phyloP scores from a whole-genome alignment of 2,329 filamentous ascomycete genomes.

The Fusarium succisae region DNA sequence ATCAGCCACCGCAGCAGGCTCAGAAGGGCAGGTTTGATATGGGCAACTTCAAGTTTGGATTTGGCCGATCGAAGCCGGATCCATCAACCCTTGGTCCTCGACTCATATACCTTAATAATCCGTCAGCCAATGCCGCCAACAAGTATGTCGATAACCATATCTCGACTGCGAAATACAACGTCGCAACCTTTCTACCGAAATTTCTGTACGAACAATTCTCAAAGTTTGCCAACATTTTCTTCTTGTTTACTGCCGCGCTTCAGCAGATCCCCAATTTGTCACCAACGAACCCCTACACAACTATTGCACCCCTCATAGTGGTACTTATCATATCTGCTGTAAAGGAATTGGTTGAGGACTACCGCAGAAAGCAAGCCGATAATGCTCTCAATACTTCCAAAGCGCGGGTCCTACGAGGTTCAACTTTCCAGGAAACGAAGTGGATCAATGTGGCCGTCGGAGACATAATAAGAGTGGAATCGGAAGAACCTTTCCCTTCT shows the following conservation, averaged over 20 bases:
- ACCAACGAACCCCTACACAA: constrained; percentile 94
- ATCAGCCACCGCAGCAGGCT: constrained; percentile 48
- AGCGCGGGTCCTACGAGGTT: constrained; percentile 83
- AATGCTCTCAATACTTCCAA: constrained; percentile 88
- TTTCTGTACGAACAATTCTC: constrained; percentile 99
- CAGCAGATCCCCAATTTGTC: constrained; percentile 97
- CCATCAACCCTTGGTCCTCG: constrained; percentile 90
- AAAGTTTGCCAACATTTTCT: constrained; percentile 99
- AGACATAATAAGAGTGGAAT: constrained; percentile 91
- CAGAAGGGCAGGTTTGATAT: constrained; percentile 65
- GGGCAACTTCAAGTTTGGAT: constrained; percentile 90
- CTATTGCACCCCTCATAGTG: constrained; percentile 90
- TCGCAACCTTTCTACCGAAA: constrained; percentile 92
- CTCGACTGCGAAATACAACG: constrained; percentile 97
- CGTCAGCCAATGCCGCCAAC: constrained; percentile 86
- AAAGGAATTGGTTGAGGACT: constrained; percentile 95
- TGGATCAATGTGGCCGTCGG: constrained; percentile 96
- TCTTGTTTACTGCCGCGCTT: constrained; percentile 93
- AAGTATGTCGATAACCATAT: constrained; percentile 97
- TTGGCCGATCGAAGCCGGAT: constrained; percentile 84
- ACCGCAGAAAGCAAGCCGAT: constrained; percentile 87
- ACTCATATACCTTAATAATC: constrained; percentile 95
- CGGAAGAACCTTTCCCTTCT: constrained; percentile 93
- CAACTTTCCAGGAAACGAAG: constrained; percentile 83
- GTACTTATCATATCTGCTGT: constrained; percentile 94